phyloP scores from a whole-genome alignment of 2,329 filamentous ascomycete genomes.

The Aspergillus aculeatus region DNA sequence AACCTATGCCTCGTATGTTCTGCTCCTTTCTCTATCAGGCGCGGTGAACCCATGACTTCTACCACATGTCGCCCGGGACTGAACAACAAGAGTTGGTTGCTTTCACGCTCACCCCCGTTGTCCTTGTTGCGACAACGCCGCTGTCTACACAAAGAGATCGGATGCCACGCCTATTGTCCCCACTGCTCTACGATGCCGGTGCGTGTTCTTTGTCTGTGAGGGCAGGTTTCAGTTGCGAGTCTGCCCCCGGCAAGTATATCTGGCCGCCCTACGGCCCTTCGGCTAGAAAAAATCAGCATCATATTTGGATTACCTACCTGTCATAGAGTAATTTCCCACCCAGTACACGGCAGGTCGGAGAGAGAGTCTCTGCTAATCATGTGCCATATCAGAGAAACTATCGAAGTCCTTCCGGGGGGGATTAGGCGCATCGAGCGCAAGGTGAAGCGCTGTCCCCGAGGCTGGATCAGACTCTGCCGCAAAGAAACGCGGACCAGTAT shows the following conservation, averaged over 20 bases:
- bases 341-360: neutral
- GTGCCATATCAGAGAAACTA: neutral
- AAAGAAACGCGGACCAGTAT: neutral
- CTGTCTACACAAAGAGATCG: neutral
- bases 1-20: neutral
- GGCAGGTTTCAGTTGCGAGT: neutral
- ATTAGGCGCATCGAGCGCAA: neutral
- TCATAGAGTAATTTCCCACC: neutral
- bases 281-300: neutral
- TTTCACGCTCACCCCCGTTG: neutral
- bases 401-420: neutral
- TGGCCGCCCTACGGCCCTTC: neutral
- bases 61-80: slow-evolving; percentile 2
- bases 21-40: neutral
- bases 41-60: slow-evolving; percentile 7
- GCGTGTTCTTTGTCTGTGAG: neutral
- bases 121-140: neutral
- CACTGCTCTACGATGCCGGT: neutral
- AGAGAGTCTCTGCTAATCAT: neutral
- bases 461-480: neutral
- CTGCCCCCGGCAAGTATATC: neutral
- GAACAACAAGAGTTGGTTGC: neutral
- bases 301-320: neutral
- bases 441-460: neutral
- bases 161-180: neutral